Percentiles rank a stretch among this genome's conserved stretches.
These are phyloP conservation scores for Chlamydomonas sp. DNA, from an alignment of 139 green algal genomes.

Conservation along the genomic window DNA sequence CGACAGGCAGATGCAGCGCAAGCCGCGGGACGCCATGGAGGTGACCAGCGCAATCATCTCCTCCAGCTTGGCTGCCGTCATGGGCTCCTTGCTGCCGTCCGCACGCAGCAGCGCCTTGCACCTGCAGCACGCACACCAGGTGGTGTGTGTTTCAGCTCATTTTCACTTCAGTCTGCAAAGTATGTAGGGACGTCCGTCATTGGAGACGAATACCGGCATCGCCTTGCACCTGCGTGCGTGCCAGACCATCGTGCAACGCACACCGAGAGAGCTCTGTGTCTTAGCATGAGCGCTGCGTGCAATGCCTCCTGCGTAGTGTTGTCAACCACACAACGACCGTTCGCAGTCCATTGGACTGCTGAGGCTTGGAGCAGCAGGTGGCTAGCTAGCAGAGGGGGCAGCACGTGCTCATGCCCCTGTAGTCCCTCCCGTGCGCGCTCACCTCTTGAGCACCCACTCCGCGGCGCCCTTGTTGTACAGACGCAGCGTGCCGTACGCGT, in stretches of 20 bases:
- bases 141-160: no score
- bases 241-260: no score
- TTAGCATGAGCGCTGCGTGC: no score
- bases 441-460: conserved; percentile 87
- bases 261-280: no score
- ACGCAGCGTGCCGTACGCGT: conserved; percentile 49
- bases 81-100: conserved; percentile 56
- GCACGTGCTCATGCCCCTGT: no score
- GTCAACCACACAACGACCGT: not conserved
- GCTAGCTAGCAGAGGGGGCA: no score
- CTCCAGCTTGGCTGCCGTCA: conserved; percentile 56
- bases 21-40: conserved; percentile 59
- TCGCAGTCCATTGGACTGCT: no score
- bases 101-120: conserved; percentile 66
- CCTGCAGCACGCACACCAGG: not conserved
- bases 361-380: no score
- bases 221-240: no score
- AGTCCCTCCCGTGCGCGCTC: not conserved
- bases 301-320: not conserved
- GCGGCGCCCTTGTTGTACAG: conserved; percentile 95
- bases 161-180: no score
- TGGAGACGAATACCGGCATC: no score
- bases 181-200: no score
- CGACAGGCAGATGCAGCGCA: conserved; percentile 88
- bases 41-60: conserved; percentile 60